Conservation (phyloP, 331 rosid species). For the Ulmus americana region DNA sequence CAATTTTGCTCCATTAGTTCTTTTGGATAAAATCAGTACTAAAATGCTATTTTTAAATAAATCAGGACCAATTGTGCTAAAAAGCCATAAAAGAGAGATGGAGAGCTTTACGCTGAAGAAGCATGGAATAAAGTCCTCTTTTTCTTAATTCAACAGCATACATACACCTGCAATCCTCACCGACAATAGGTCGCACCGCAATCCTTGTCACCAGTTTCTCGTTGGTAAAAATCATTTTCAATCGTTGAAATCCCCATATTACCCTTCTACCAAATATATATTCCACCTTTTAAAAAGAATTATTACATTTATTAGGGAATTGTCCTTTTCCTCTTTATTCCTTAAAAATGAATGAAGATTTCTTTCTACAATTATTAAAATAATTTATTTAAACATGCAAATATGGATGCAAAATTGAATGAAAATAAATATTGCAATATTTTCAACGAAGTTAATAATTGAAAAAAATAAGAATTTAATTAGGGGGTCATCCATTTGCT, state of each 20-base stretch:
- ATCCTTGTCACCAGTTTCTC: not conserved
- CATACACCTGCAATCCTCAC: not conserved
- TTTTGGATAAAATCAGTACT: no score
- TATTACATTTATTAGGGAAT: not conserved
- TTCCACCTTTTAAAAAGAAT: not conserved
- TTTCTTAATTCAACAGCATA: not conserved
- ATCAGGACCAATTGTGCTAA: no score
- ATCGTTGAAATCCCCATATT: not conserved
- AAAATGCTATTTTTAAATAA: no score
- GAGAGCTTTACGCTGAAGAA: not conserved
- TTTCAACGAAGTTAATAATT: no score
- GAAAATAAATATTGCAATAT: no score
- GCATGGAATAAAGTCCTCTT: slow-evolving; percentile 12
- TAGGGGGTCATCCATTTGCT: not conserved
- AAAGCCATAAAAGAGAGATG: not conserved
- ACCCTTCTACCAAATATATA: not conserved
- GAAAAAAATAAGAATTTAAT: not conserved
- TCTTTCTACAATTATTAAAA: no score
- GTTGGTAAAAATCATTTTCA: not conserved
- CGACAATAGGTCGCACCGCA: slow-evolving; percentile 7
- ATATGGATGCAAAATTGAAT: no score
- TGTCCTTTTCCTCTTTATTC: no score
- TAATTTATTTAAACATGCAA: no score
- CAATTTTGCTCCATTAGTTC: no score
- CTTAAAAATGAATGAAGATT: no score